Evolutionary conservation across 164 flowering plant species (phyloP).

Genomic region (Vitis rotundifolia): DNA sequence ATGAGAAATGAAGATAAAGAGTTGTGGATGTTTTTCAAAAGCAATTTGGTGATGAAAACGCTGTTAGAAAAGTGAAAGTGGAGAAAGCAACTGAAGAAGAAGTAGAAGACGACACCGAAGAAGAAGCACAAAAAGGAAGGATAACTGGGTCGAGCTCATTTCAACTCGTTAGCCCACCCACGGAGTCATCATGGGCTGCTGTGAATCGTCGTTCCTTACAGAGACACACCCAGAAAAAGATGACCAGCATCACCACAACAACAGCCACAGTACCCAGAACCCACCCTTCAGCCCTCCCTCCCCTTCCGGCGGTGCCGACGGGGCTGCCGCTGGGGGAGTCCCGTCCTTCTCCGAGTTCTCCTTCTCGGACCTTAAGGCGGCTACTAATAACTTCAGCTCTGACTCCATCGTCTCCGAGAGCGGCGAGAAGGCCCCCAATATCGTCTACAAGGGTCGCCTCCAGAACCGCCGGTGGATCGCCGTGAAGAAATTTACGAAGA

Average conservation of each 20-base stretch:
- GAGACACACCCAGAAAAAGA: constrained; percentile 29
- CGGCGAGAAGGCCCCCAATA: constrained; percentile 45
- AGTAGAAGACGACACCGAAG: no score
- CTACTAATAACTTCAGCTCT: constrained; percentile 46
- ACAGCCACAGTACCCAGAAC: neutral
- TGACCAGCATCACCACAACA: constrained; percentile 5
- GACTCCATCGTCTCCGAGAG: constrained; percentile 49
- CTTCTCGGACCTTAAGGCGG: constrained; percentile 42
- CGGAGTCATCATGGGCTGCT: constrained; percentile 35
- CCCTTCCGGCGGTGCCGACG: constrained; percentile 5
- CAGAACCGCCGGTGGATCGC: constrained; percentile 44
- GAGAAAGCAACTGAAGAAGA: no score
- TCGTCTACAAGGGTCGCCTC: constrained; percentile 47
- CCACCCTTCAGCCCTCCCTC: constrained; percentile 1
- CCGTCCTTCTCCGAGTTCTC: constrained; percentile 42
- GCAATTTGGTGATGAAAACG: no score
- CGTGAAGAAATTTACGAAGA: constrained; percentile 47
- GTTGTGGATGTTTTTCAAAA: no score
- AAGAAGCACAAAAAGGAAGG: no score
- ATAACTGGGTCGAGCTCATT: no score
- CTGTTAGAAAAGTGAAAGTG: no score
- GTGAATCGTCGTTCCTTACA: constrained; percentile 25
- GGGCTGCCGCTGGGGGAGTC: constrained; percentile 15
- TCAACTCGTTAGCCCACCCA: no score
- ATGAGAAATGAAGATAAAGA: no score